These are phyloP conservation scores for Fusarium humuli DNA, from an alignment of 2,329 filamentous ascomycete species.

Conservation along the genomic window DNA sequence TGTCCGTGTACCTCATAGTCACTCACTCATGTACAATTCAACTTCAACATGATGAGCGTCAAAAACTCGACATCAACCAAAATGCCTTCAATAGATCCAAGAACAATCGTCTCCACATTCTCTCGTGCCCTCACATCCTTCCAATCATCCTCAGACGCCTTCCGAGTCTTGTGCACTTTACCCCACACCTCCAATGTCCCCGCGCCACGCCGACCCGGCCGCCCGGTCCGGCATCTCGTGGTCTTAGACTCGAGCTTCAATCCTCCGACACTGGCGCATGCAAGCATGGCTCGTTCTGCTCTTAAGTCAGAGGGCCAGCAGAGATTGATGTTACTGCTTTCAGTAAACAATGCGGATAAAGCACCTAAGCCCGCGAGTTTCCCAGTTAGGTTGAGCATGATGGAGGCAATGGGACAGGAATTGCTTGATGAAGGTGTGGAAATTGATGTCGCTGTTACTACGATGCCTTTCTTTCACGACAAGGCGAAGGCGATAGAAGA, in stretches of 20 bases:
- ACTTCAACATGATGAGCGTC: conserved; percentile 18
- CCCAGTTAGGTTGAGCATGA: conserved; percentile 75
- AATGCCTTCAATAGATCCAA: conserved; percentile 42
- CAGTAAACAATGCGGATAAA: conserved; percentile 75
- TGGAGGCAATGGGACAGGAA: conserved; percentile 74
- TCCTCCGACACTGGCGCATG: conserved; percentile 72
- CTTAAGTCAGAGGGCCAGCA: conserved; percentile 36
- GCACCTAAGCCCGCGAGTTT: conserved; percentile 75
- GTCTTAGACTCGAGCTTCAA: conserved; percentile 77
- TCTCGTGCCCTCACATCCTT: conserved; percentile 59
- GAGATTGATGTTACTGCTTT: conserved; percentile 68
- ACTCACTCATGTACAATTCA: not conserved
- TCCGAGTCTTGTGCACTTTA: conserved; percentile 60
- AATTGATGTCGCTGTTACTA: conserved; percentile 77
- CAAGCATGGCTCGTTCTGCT: conserved; percentile 66
- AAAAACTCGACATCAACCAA: not conserved
- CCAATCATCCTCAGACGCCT: conserved; percentile 55
- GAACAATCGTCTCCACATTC: conserved; percentile 56
- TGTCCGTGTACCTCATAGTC: not conserved
- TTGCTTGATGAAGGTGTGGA: conserved; percentile 52
- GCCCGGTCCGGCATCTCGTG: conserved; percentile 55
- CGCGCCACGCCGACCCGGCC: conserved; percentile 38
- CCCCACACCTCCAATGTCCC: conserved; percentile 37
- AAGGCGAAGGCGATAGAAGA: conserved; percentile 71
- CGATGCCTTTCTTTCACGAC: conserved; percentile 78